Base-by-base conservation (phyloP, 768 basidiomycete species). In the Boletus subcaerulescens region DNA sequence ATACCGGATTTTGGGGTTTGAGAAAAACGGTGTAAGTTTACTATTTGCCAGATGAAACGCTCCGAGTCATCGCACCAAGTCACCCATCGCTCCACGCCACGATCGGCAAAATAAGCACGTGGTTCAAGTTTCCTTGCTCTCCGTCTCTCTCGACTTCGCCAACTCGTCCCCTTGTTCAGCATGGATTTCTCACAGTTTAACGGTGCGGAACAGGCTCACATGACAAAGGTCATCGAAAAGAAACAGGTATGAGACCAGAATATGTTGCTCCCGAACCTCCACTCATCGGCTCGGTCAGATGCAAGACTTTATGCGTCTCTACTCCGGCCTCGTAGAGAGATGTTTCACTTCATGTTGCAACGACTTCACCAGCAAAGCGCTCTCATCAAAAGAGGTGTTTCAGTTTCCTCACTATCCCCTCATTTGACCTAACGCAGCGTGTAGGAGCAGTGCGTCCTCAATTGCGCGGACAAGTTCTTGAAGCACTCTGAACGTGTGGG, bases 291-390 rank as follows among this genome's bases (percentile, higher is more conserved):
- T 20, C 44, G 68, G 39, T 15, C 26, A 98, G 95, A 96, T 99
- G 94, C 92, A 96, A 80, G 96, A 98, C 77, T 98, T 99, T 67
- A 79, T 99, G 79, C 82, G 81, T 67, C 87, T 98, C 74, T 98
- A 99, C 74, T 90, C 93, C 22, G 89, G 86, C 67, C 82, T 99
- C 52, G 93, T 95, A 32, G 96, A 98, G 71, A 86, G 91, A 63
- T 99, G 96, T 73, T 99, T 99, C 81, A 93, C 79, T 64, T 79
- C 91, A 14, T 99, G 96, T 71, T 89, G 88, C 65, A 95, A 95
- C 70, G 96, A 99, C 70, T 98, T 99, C 65, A 98, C 95, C 24
- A 91, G 89, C 79, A 97, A 93, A 74, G 85, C 93, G 0, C 76
- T 99, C 53, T 91, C 89, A 12, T 86, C 87, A 31, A 97, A 97